Base-by-base conservation (phyloP, 164 flowering plant genomes). In the Vitis amurensis region DNA sequence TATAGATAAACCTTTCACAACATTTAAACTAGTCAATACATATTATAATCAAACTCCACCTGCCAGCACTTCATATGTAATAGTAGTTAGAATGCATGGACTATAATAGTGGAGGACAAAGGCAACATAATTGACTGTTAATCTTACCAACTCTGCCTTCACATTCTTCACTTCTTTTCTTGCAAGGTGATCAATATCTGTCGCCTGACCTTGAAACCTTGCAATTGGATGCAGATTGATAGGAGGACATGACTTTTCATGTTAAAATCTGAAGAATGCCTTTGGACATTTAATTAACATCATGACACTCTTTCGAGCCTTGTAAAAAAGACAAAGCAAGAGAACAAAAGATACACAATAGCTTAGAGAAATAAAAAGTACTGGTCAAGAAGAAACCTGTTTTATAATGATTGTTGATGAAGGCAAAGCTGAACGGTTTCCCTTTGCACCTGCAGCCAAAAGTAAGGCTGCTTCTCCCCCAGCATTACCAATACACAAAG, bases 391-490 rank as follows among this genome's bases (percentile, higher is more conserved):
- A 50, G 51, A 30, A 53, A 94, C 98, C 98, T 95, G 89, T 74
- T 82, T 93, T 16, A 95, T 89, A 98, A 95, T 93, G 67, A 95
- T 93, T 23, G 97, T 83, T 59, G 97, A 84, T 48, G 98, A 93
- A 4, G 98, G 98, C 78, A 95, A 80, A 64, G 99, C 97, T 71
- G 98, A 80, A 55, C 98, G 97, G 63, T 93, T 86, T 78, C 99
- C 99, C 81, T 76, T 85, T 44, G 94, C 91, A 78, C 99, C 99
- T 77, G 98, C 83, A 80, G 98, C 92, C 81, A 96, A 81, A 76
- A 96, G 94, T 69, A 96, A 78, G 55, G 99, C 97, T n/a, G 99
- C 98, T 82, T 96, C 99, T 71, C 98, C 98, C 98, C 98, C 92
- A 44, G 98, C 98, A 85, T 93, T 91, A 61, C 99, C 99, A 76